These are phyloP conservation scores for cucumber (Cucumis sativus) DNA, from an alignment of 306 rosid species.

Conservation along the genomic window Cucumber_9930_V3 NC_026658.2:2858001-2858500, in stretches of 20 bases:
- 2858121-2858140: too few species aligned
- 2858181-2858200: neutral
- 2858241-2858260: neutral
- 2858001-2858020: constrained; percentile 38
- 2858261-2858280: neutral
- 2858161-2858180: neutral
- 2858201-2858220: neutral
- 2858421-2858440: too few species aligned
- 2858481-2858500: too few species aligned
- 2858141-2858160: too few species aligned
- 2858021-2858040: constrained; percentile 59
- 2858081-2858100: neutral
- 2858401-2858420: too few species aligned
- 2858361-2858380: neutral
- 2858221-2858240: neutral
- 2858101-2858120: neutral
- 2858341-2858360: neutral
- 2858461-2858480: too few species aligned
- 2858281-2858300: neutral
- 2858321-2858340: neutral
- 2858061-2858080: neutral
- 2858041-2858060: neutral
- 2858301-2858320: neutral
- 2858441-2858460: too few species aligned
- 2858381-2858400: neutral